Evolutionary conservation across 2,329 filamentous ascomycete species (phyloP).

Genomic region (Xylariales sp.): DNA sequence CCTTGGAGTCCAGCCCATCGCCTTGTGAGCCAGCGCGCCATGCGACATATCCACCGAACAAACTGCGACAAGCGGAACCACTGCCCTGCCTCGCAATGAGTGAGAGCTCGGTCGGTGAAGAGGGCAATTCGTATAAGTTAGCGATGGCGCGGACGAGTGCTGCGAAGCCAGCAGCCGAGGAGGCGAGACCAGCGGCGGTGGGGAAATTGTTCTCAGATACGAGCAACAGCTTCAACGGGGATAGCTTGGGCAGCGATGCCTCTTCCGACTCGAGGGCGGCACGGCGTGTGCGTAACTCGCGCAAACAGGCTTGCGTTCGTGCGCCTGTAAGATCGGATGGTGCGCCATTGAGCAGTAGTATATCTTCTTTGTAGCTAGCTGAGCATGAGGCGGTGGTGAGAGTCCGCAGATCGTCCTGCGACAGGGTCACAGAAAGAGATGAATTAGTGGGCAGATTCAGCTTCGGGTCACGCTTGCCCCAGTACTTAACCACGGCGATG

Average conservation of each 20-base stretch:
- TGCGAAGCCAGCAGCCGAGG: slow-evolving; percentile 65
- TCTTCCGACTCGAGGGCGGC: slow-evolving; percentile 68
- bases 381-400: slow-evolving; percentile 95
- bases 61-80: slow-evolving; percentile 85
- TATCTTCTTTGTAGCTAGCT: slow-evolving; percentile 61
- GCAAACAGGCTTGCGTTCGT: slow-evolving; percentile 91
- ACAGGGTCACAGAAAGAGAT: slow-evolving; percentile 93
- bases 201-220: slow-evolving; percentile 99
- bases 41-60: slow-evolving; percentile 94
- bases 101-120: slow-evolving; percentile 77
- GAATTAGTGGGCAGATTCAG: slow-evolving; percentile 98
- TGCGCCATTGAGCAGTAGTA: slow-evolving; percentile 78
- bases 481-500: slow-evolving; percentile 99
- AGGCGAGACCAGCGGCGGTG: slow-evolving; percentile 84
- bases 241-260: slow-evolving; percentile 74
- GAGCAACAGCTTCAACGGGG: slow-evolving; percentile 70
- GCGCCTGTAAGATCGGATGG: slow-evolving; percentile 80
- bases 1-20: slow-evolving; percentile 83
- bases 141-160: slow-evolving; percentile 80
- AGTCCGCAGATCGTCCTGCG: slow-evolving; percentile 87
- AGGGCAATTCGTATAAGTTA: slow-evolving; percentile 80
- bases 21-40: slow-evolving; percentile 75
- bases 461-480: slow-evolving; percentile 92
- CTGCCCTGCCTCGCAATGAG: slow-evolving; percentile 90
- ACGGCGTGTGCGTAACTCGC: slow-evolving; percentile 75